Percentiles rank a stretch among this genome's conserved stretches.
Conservation (phyloP, 495 filamentous ascomycete genomes). For the Polyplosphaeria fusca region DNA sequence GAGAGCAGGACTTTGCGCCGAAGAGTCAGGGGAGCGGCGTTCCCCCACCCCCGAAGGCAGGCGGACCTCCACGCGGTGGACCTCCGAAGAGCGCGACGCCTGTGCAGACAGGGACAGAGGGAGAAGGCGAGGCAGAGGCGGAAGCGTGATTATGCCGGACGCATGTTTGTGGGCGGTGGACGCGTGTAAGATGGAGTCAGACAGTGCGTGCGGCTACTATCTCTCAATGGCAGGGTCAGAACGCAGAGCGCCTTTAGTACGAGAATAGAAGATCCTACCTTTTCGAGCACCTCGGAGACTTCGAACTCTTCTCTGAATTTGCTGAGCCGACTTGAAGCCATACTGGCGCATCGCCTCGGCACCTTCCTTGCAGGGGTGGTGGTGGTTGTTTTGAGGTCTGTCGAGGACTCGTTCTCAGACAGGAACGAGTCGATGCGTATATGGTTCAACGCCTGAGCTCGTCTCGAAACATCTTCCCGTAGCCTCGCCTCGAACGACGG, state of each 20-base stretch:
- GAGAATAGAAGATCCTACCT: too few species aligned
- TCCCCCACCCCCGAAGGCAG: slow-evolving; percentile 44
- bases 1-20: slow-evolving; percentile 62
- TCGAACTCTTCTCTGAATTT: slow-evolving; percentile 26
- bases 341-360: background rate
- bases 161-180: too few species aligned
- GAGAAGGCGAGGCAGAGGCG: background rate
- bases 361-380: too few species aligned
- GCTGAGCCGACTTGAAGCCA: slow-evolving; percentile 7
- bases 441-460: background rate
- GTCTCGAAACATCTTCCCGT: background rate
- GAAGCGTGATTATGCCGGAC: too few species aligned
- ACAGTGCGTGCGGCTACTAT: too few species aligned
- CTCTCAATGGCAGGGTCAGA: too few species aligned
- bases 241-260: too few species aligned
- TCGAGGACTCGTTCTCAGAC: slow-evolving; percentile 1
- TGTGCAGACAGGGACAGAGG: slow-evolving; percentile 47
- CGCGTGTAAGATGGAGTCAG: too few species aligned
- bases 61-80: slow-evolving; percentile 40
- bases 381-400: too few species aligned
- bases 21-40: slow-evolving; percentile 27
- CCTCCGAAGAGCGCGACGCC: slow-evolving; percentile 55
- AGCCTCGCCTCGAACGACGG: background rate
- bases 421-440: slow-evolving; percentile 18
- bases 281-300: background rate